Base-by-base conservation (phyloP, 2,329 filamentous ascomycete species). In the Polytolypa hystricis region DNA sequence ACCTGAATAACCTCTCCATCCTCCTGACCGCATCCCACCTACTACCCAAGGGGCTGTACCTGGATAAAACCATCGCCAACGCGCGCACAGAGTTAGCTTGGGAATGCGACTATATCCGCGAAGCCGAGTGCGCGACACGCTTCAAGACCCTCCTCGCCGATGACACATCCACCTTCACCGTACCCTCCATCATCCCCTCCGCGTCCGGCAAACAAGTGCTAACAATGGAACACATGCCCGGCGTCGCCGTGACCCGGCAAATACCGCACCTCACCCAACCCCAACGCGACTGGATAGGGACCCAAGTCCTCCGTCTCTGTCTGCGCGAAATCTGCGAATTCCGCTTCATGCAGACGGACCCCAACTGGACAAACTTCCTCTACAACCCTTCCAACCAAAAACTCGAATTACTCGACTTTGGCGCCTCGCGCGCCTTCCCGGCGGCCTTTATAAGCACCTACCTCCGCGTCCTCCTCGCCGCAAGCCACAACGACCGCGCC, bases 321-420 rank as follows among this genome's bases (percentile, higher is more conserved):
- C 72, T 96, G 26, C 80, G 87, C 40, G 91, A 96, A 63, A 89
- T 96, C 49, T 80, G 80, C 45, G 85, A 94, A 60, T 96, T 95
- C 73, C 79, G 72, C 42, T 96, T 93, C 66, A 98, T 98, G 91
- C 91, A 98, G 64, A 98, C 91, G 4, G 91, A 98, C 55, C 91
- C 91, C 27, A 98, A 98, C 67, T 98, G 91, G 91, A 96, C 89
- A 21, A 98, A 98, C 61, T 98, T 98, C 60, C 70, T 96, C 14
- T 98, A 85, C 69, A 91, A 96, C 50, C 66, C 77, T 1, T 50
- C 66, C 14, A 76, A 71, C 3, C 66, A 77, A 49, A 81, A 77
- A 53, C 78, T 98, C 10, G 87, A 94, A 59, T 74, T 98, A 1
- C 77, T 98, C 35, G 93, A 98, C 61, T 98, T 98, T 59, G 91